phyloP scores from a whole-genome alignment of 495 filamentous ascomycete genomes.

The Lasiosphaeris hirsuta region DNA sequence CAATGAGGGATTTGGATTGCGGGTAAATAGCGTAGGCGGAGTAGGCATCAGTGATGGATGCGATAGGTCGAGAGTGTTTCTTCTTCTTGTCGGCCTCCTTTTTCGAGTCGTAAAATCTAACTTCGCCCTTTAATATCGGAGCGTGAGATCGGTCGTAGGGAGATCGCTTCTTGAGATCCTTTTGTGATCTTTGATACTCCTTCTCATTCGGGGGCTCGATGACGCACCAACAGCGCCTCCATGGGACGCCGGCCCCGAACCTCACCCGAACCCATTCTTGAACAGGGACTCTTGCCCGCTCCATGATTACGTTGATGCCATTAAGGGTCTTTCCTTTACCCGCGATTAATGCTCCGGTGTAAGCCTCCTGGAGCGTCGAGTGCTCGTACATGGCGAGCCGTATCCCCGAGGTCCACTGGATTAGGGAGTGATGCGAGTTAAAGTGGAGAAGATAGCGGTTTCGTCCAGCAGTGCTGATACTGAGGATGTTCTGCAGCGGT shows the following conservation, averaged over 20 bases:
- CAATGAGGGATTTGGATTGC: conserved; percentile 86
- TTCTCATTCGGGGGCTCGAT: conserved; percentile 91
- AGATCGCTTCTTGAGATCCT: conserved; percentile 77
- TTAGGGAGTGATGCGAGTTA: conserved; percentile 86
- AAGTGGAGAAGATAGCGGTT: conserved; percentile 96
- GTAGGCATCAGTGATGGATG: conserved; percentile 85
- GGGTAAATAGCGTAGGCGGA: conserved; percentile 95
- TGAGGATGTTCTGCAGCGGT: conserved; percentile 87
- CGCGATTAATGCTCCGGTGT: conserved; percentile 92
- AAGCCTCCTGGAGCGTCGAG: conserved; percentile 88
- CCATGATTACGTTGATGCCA: conserved; percentile 82
- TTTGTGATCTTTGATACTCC: conserved; percentile 76
- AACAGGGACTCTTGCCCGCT: conserved; percentile 66
- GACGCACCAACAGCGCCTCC: conserved; percentile 95
- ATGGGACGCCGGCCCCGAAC: conserved; percentile 94
- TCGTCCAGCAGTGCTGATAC: conserved; percentile 88
- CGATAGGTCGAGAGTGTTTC: conserved; percentile 77
- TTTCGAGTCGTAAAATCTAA: conserved; percentile 88
- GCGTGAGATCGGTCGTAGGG: conserved; percentile 68
- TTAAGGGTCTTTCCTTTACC: conserved; percentile 88
- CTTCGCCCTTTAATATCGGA: conserved; percentile 72
- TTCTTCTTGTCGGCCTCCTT: conserved; percentile 77
- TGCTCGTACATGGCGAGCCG: conserved; percentile 94
- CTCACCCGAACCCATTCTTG: conserved; percentile 95
- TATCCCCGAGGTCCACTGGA: conserved; percentile 95